phyloP scores from a whole-genome alignment of 352 stramenopile species.

The Globisporangium solare region DNA sequence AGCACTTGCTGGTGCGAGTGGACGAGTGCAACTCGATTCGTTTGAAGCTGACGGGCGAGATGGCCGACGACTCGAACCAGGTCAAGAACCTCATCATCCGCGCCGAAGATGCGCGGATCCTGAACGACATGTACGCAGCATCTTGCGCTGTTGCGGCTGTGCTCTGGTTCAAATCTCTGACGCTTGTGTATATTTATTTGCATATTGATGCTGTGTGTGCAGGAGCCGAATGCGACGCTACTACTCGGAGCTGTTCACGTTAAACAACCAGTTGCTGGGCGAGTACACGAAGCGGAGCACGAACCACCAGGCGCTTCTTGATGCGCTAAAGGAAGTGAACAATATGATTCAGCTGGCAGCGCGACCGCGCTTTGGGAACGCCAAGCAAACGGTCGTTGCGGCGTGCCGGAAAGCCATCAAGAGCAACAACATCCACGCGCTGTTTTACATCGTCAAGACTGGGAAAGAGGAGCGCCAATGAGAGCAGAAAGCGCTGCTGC shows the following conservation, averaged over 20 bases:
- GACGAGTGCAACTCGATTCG: conserved; percentile 87
- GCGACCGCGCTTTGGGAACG: conserved; percentile 78
- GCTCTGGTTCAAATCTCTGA: neutral
- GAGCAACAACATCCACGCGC: conserved; percentile 85
- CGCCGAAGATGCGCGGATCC: conserved; percentile 89
- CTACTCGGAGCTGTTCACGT: conserved; percentile 88
- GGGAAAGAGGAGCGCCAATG: conserved; percentile 77
- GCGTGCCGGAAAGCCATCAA: conserved; percentile 87
- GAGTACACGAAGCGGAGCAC: conserved; percentile 92
- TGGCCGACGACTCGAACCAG: conserved; percentile 90
- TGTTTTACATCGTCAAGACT: conserved; percentile 86
- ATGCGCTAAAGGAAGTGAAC: conserved; percentile 90
- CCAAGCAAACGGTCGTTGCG: conserved; percentile 80
- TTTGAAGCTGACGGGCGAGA: conserved; percentile 89
- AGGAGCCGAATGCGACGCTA: conserved; percentile 67
- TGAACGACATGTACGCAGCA: conserved; percentile 86
- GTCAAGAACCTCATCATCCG: conserved; percentile 90
- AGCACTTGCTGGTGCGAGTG: conserved; percentile 66
- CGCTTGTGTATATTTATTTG: neutral
- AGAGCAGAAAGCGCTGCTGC: conserved; percentile 2
- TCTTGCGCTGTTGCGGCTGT: neutral
- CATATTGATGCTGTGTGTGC: no score
- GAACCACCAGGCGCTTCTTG: conserved; percentile 89
- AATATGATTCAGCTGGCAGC: conserved; percentile 89
- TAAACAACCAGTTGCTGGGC: conserved; percentile 89